Evolutionary conservation across 2,329 filamentous ascomycete species (phyloP), one percentile per base, ranked within the genome.

Genomic region (Ophiostoma montium): DNA sequence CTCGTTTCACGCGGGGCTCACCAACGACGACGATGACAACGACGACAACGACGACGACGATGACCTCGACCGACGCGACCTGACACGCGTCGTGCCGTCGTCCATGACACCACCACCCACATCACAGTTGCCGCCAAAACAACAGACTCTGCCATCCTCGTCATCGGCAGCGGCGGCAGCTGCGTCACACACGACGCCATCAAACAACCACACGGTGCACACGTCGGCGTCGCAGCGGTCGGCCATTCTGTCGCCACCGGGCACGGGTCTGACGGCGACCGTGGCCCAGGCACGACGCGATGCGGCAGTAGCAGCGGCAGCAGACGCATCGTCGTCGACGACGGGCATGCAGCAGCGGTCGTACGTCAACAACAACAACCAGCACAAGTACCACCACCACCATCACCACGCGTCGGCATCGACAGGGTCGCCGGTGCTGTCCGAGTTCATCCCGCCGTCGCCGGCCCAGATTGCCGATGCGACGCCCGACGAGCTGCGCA

Each of bases 101-200:
- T 78, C 75, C 21, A 61, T 76, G 47, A 78, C 75, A 2, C 76
- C 75, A 3, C 75, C 74, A 21, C 74, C 74, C 0, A 76, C 73
- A 1, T 76, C 72, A 1, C 50, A 49, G 35, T 30, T 42, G 23
- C 39, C 39, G 30, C 15, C 23, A 27, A 27, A 27, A 23, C 48
- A 45, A 16, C 15, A 30, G 43, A 16, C 48, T 27, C 12, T 18
- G 11, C 11, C 46, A 42, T 11, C 21, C 30, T 23, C 15, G 23
- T 23, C 21, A 15, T 15, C 43, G 10, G 10, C 46, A 9, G n/a
- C 18, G 13, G 27, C 46, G 13, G 10, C 43, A 5, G 10, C 46
- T 12, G n/a, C 18, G 13, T 18, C 46, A 6, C 7, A 23, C 16
- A 39, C 38, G 15, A 36, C 41, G 41, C 27, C 42, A 19, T 11